Percentiles rank a stretch among this genome's conserved stretches.
These are phyloP conservation scores for Rhodamnia argentea DNA, from an alignment of 345 rosid genomes.

Conservation along the genomic window DNA sequence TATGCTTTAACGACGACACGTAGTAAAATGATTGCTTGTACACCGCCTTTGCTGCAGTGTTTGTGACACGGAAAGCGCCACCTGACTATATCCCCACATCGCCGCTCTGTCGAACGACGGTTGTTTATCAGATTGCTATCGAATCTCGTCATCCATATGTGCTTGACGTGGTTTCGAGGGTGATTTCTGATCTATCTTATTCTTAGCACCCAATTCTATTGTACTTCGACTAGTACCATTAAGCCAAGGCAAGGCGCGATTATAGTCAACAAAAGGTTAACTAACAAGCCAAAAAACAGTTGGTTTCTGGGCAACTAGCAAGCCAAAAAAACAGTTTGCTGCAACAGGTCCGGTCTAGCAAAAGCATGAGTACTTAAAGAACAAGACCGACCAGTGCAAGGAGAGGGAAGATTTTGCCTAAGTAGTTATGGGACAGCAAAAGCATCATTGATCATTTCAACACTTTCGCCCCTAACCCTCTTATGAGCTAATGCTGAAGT, in stretches of 20 bases:
- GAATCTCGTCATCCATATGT: not conserved
- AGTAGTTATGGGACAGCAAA: not conserved
- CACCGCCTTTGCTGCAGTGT: too few relatives aligned
- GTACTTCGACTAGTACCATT: not conserved
- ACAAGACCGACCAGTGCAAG: not conserved
- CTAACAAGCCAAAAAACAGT: not conserved
- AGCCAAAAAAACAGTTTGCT: not conserved
- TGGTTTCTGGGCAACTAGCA: too few relatives aligned
- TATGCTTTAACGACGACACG: not conserved
- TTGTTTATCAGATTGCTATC: not conserved
- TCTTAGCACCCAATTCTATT: not conserved
- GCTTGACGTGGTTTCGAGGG: accelerated
- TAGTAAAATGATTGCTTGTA: too few relatives aligned
- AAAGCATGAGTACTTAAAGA: not conserved
- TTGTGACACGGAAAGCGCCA: not conserved
- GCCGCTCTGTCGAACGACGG: not conserved
- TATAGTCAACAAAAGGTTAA: not conserved
- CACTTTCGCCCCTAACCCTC: not conserved
- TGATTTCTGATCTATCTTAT: not conserved
- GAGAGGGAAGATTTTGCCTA: not conserved
- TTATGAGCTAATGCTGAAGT: not conserved
- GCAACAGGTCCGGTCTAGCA: not conserved
- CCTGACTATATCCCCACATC: not conserved
- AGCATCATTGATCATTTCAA: not conserved
- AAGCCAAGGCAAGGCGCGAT: not conserved